These are phyloP conservation scores for Chimonanthus praecox DNA, from an alignment of 164 flowering plant genomes.

Conservation along the genomic window DNA sequence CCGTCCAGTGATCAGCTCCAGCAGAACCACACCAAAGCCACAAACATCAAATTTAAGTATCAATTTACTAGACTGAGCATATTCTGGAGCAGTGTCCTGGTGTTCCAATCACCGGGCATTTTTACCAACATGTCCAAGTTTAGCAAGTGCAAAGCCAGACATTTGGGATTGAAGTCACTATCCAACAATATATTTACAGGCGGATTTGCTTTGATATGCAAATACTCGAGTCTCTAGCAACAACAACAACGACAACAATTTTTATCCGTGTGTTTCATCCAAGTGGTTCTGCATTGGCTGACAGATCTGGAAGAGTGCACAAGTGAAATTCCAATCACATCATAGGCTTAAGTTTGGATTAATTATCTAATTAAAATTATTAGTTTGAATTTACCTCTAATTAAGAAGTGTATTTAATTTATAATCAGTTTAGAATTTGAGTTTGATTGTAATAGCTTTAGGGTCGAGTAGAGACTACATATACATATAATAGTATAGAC, in stretches of 20 bases:
- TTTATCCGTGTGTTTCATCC: conserved; percentile 66
- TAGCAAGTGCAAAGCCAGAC: conserved; percentile 86
- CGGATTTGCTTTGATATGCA: conserved; percentile 66
- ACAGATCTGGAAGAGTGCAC: conserved; percentile 30
- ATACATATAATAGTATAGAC: too few species aligned
- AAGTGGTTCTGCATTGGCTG: conserved; percentile 38
- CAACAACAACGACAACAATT: conserved; percentile 70
- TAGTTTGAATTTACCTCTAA: too few species aligned
- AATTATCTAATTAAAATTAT: too few species aligned
- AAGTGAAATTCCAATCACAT: neutral
- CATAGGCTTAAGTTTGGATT: neutral
- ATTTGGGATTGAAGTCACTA: conserved; percentile 62
- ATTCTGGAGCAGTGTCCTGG: conserved; percentile 80
- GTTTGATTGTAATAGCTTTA: too few species aligned
- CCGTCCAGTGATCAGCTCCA: conserved; percentile 78
- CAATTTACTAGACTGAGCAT: conserved; percentile 70
- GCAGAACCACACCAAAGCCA: conserved; percentile 76
- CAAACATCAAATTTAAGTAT: conserved; percentile 67
- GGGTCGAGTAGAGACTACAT: too few species aligned
- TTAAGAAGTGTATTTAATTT: too few species aligned
- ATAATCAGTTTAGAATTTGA: too few species aligned
- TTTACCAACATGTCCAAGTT: conserved; percentile 81
- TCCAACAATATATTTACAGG: conserved; percentile 79
- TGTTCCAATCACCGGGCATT: conserved; percentile 76
- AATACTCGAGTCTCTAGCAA: conserved; percentile 73